Base-by-base conservation (phyloP, 345 rosid species). In the Syzygium jambos region DNA sequence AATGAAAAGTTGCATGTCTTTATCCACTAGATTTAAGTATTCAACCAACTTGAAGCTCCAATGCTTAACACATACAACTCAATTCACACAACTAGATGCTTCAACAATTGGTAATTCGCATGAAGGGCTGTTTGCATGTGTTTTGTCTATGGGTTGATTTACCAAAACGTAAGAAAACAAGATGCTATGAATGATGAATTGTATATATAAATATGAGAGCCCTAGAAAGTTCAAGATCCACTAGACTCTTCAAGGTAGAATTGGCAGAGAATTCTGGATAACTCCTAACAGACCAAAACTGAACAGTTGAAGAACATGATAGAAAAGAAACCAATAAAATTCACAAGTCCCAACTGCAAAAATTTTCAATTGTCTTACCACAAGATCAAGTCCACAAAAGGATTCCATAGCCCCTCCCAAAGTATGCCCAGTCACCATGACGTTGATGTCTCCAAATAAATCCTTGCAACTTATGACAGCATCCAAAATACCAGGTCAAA, bases 371-470 rank as follows among this genome's bases (percentile, higher is more conserved):
- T 14, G 78, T 27, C 68, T 93, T 93, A 97, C 99, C 51, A 82
- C 89, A 85, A 95, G 92, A 93, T 97, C 99, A 88, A 97, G 94
- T 86, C 93, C 97, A 88, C 98, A 93, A 90, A 97, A 97, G 86
- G 98, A 90, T 87, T 97, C 99, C 94, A 96, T 95, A 85, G 98
- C 96, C 87, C 94, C 98, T 91, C 99, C 98, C 96, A 96, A 94
- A 29, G 99, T 96, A 92, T 97, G 99, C 53, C 99, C 99, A 12
- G 98, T 96, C 90, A 95, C 96, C 89, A 96, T 93, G 87, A 94
- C 91, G 53, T 78, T 90, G 91, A 95, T 91, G 30, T 88, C 92
- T 84, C 98, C 98, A 90, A 95, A 95, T 86, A 85, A 63, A 63
- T 95, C 87, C 90, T 90, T 94, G 5, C 95, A 95, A 61, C 86